phyloP scores from a whole-genome alignment of 2,329 filamentous ascomycete genomes.

The Triangularia verruculosa region DNA sequence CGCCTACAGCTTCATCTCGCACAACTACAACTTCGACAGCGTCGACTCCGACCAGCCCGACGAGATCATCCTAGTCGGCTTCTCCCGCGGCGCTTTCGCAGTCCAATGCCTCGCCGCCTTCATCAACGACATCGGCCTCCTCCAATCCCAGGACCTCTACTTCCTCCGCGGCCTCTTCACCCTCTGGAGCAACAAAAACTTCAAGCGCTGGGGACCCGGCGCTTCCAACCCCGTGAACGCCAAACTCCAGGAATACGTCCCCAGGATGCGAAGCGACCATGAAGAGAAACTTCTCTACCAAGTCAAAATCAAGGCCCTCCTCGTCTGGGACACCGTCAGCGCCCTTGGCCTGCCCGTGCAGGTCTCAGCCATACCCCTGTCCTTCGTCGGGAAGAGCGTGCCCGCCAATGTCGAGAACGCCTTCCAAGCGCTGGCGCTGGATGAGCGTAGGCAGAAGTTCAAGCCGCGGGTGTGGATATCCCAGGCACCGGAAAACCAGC shows the following conservation, averaged over 20 bases:
- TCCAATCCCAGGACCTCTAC: not conserved
- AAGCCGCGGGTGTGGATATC: not conserved
- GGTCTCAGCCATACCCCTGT: not conserved
- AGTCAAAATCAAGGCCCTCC: not conserved
- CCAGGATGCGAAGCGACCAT: not conserved
- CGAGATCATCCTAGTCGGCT: no score
- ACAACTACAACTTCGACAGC: conserved; percentile 4
- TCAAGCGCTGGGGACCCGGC: no score
- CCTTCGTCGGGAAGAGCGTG: not conserved
- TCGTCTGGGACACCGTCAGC: not conserved
- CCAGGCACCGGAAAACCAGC: not conserved
- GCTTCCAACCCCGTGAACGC: no score
- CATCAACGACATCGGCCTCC: no score
- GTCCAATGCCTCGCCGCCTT: no score
- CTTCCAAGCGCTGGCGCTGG: not conserved
- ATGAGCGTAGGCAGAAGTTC: not conserved
- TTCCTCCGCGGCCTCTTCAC: conserved; percentile 4
- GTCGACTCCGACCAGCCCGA: not conserved
- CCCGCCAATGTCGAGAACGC: not conserved
- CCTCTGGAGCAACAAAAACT: not conserved
- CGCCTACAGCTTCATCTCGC: conserved; percentile 3
- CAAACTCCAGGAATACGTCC: not conserved
- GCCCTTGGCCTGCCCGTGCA: not conserved
- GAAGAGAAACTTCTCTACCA: not conserved
- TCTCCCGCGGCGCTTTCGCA: no score